Conservation (phyloP, 2,329 filamentous ascomycete species). For the Meredithiella fracta region DNA sequence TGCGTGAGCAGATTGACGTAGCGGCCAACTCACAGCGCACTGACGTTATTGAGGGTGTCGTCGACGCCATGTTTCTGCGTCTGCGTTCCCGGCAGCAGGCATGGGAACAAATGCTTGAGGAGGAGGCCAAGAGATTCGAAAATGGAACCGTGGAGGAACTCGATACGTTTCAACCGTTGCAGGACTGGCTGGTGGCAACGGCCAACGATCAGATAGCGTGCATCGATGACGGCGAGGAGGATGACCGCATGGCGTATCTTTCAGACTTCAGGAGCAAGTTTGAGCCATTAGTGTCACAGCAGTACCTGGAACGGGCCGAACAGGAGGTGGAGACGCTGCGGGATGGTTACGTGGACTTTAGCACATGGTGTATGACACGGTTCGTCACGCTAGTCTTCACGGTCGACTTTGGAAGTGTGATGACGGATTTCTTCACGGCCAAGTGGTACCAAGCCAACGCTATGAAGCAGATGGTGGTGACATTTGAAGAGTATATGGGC, state of each 20-base stretch:
- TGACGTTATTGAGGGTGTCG: slow-evolving; percentile 86
- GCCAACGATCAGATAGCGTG: slow-evolving; percentile 98
- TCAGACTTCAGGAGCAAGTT: slow-evolving; percentile 74
- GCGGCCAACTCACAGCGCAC: slow-evolving; percentile 70
- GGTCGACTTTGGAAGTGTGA: slow-evolving; percentile 71
- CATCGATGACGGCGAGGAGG: slow-evolving; percentile 78
- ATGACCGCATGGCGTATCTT: slow-evolving; percentile 62
- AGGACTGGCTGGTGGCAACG: slow-evolving; percentile 92
- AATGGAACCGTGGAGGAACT: slow-evolving; percentile 32
- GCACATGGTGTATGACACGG: slow-evolving; percentile 76
- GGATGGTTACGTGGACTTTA: slow-evolving; percentile 88
- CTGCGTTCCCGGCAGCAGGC: slow-evolving; percentile 66
- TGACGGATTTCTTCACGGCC: slow-evolving; percentile 78
- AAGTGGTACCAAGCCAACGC: slow-evolving; percentile 75
- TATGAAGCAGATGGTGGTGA: slow-evolving; percentile 87
- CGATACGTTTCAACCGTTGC: slow-evolving; percentile 59
- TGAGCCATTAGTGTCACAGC: slow-evolving; percentile 60
- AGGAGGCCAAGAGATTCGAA: slow-evolving; percentile 65
- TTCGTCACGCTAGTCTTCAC: slow-evolving; percentile 79
- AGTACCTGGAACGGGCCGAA: slow-evolving; percentile 60
- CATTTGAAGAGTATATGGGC: slow-evolving; percentile 83
- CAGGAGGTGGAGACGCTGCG: slow-evolving; percentile 58
- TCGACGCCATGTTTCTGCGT: slow-evolving; percentile 87
- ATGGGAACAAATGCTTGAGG: slow-evolving; percentile 78
- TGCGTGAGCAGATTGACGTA: slow-evolving; percentile 78